Evolutionary conservation across 495 filamentous ascomycete species (phyloP), one percentile per base, ranked within the genome.

Genomic region (Hyaloscypha finlandica): DNA sequence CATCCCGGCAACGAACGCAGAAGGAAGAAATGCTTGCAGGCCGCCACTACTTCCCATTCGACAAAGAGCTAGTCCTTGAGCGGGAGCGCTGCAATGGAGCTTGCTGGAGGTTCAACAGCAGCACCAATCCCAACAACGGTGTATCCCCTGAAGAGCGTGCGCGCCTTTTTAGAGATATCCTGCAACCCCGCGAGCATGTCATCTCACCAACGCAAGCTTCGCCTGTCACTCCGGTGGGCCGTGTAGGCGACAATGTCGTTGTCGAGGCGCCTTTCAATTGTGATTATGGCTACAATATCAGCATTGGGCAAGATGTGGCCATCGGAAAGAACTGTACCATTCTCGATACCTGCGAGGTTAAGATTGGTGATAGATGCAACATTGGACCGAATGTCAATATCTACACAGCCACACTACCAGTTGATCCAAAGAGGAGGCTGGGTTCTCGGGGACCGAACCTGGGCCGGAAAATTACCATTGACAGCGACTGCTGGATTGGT

Each of bases 211-310:
- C 77, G 64, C 51, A 74, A 68, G 72, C 81, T 67, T 81, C 85
- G 67, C 67, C 85, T 65, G 71, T 84, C 68, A 72, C 81, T 54
- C 71, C 81, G 66, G 70, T 81, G 5, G 90, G 90, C n/a, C 83
- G 84, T 37, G 88, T 96, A 22, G 92, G 92, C 25, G 84, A 89
- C 51, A 86, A 91, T 59, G 89, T 91, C 8, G 83, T 88, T 48
- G 91, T 99, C 51, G 93, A 97, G 66, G 88, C 92, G 3, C 94
- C 95, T 14, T 98, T 99, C 75, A 89, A 82, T 42, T 98, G 95
- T 76, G 93, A 97, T 72, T 99, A 97, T 73, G 95, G 95, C 2
- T 97, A 97, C 74, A 97, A 99, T 72, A 90, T 98, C 70, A 84
- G 84, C 45, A 89, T 99, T 68, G 95, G 91, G 29, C 90, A 94